These are phyloP conservation scores for Yamadazyma blattariae DNA, from an alignment of 1,139 yeast species.

Conservation along the genomic window DNA sequence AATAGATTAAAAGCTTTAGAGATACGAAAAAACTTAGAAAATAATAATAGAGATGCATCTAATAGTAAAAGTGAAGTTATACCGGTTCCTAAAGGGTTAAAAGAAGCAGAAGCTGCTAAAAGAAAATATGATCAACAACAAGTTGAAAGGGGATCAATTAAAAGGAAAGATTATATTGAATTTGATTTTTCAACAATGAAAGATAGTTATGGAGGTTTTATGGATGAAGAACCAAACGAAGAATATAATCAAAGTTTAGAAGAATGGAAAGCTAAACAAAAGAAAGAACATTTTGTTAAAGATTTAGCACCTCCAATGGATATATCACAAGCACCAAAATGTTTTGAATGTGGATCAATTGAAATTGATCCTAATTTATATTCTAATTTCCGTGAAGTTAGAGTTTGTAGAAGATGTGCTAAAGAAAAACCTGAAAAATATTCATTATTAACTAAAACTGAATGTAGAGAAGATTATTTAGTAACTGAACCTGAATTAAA, in stretches of 20 bases:
- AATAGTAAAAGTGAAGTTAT: constrained; percentile 9
- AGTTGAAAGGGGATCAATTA: constrained; percentile 41
- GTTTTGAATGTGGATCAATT: constrained; percentile 74
- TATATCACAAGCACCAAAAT: constrained; percentile 67
- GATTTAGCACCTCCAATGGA: constrained; percentile 73
- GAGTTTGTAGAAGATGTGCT: constrained; percentile 81
- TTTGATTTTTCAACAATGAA: constrained; percentile 88
- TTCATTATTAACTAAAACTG: constrained; percentile 89
- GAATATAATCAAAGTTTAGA: constrained; percentile 52
- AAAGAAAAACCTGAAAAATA: constrained; percentile 80
- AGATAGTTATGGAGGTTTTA: constrained; percentile 84
- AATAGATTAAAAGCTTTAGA: constrained; percentile 61
- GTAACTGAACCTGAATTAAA: constrained; percentile 88
- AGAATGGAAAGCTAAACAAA: constrained; percentile 74
- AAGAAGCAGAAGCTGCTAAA: constrained; percentile 11
- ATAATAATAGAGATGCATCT: constrained; percentile 30
- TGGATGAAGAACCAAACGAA: constrained; percentile 14
- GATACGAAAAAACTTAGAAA: constrained; percentile 39
- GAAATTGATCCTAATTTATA: constrained; percentile 76
- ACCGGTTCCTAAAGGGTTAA: constrained; percentile 10
- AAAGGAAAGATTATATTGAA: constrained; percentile 76
- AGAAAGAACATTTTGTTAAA: constrained; percentile 36
- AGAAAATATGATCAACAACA: constrained; percentile 10
- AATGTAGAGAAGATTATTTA: constrained; percentile 88
- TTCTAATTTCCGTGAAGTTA: constrained; percentile 59